Evolutionary conservation across 805 yeast genomes (phyloP).

Genomic region (Ogataea ganodermae): DNA sequence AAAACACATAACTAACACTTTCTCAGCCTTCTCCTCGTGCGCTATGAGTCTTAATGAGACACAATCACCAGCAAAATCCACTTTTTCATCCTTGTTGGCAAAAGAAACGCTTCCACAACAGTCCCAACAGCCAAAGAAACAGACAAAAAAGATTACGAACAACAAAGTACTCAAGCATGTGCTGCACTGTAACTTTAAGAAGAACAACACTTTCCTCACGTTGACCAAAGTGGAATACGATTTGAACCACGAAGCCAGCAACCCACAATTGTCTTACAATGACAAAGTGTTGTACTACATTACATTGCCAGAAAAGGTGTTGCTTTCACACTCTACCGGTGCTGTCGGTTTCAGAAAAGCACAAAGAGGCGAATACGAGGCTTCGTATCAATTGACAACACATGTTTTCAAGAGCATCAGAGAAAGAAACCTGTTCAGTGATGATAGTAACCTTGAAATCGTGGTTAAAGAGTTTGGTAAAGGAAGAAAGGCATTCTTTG

Average conservation of each 20-base stretch:
- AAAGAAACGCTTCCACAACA: slow-evolving; percentile 16
- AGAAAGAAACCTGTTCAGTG: slow-evolving; percentile 45
- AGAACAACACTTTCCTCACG: slow-evolving; percentile 82
- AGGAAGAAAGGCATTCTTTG: slow-evolving; percentile 83
- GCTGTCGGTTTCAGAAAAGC: slow-evolving; percentile 86
- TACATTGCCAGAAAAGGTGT: slow-evolving; percentile 75
- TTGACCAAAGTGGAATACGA: slow-evolving; percentile 72
- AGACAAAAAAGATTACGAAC: slow-evolving; percentile 17
- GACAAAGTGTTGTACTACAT: slow-evolving; percentile 76
- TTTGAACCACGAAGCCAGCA: slow-evolving; percentile 54
- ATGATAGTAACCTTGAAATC: slow-evolving; percentile 65
- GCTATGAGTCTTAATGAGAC: neutral
- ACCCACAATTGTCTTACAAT: slow-evolving; percentile 57
- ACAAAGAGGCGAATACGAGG: slow-evolving; percentile 91
- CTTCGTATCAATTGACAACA: slow-evolving; percentile 81
- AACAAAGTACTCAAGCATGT: slow-evolving; percentile 58
- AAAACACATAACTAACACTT: neutral
- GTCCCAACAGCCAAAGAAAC: slow-evolving; percentile 9
- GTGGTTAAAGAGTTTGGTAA: slow-evolving; percentile 82
- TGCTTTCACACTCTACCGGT: slow-evolving; percentile 75
- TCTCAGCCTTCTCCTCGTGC: slow-evolving; percentile 4
- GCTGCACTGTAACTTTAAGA: slow-evolving; percentile 72
- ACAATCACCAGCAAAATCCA: slow-evolving; percentile 13
- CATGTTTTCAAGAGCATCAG: slow-evolving; percentile 69
- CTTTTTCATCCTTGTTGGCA: slow-evolving; percentile 32